phyloP scores from a whole-genome alignment of 2,329 filamentous ascomycete species.

The Colletotrichum tabaci region DNA sequence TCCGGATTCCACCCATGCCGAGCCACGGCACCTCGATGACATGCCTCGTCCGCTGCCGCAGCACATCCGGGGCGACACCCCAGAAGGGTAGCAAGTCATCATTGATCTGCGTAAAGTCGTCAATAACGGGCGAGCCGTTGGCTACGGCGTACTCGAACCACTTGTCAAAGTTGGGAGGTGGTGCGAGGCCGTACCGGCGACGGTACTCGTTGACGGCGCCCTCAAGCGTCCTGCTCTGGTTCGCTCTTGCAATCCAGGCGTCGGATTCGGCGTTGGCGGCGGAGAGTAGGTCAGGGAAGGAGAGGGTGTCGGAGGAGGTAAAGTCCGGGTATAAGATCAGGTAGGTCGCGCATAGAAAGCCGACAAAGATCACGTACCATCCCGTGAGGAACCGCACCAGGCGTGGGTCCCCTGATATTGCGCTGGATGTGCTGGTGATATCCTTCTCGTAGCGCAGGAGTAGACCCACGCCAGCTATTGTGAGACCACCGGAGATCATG shows the following conservation, averaged over 20 bases:
- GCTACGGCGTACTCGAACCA: conserved; percentile 83
- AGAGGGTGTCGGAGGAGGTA: conserved; percentile 13
- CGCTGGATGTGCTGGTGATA: conserved; percentile 13
- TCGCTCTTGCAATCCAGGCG: conserved; percentile 45
- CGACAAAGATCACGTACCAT: conserved; percentile 37
- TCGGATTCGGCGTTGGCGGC: conserved; percentile 35
- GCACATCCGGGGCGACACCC: conserved; percentile 75
- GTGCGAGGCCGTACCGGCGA: conserved; percentile 70
- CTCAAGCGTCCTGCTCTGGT: conserved; percentile 43
- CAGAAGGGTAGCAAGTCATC: conserved; percentile 83
- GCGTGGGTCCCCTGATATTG: conserved; percentile 11
- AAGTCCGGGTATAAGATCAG: conserved; percentile 37
- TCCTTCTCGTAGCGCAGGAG: conserved; percentile 39
- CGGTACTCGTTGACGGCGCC: conserved; percentile 60
- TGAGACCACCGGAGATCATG: conserved; percentile 16
- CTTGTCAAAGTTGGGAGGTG: conserved; percentile 83
- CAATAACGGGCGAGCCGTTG: conserved; percentile 77
- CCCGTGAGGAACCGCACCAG: conserved; percentile 31
- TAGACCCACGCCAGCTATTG: conserved; percentile 41
- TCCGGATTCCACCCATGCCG: conserved; percentile 62
- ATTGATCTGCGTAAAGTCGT: conserved; percentile 84
- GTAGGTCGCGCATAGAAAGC: conserved; percentile 37
- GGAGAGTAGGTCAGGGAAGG: conserved; percentile 22
- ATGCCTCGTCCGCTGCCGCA: conserved; percentile 67
- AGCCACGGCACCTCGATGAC: conserved; percentile 51